Evolutionary conservation across 2,329 filamentous ascomycete genomes (phyloP).

Genomic region (Ceratocystiopsis sp.): DNA sequence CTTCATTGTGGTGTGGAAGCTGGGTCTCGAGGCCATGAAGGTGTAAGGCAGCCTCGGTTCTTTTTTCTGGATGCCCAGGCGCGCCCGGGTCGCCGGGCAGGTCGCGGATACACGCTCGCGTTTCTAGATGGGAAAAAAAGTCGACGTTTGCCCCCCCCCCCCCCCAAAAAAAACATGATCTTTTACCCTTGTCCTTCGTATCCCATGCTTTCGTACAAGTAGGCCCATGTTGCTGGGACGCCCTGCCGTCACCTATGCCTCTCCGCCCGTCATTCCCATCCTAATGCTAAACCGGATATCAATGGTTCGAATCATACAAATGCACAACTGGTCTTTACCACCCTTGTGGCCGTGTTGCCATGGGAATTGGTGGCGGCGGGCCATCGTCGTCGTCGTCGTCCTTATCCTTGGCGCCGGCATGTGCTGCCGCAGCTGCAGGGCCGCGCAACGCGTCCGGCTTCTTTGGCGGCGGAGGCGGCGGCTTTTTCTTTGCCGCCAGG

Average conservation of each 20-base stretch:
- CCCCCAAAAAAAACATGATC: no score
- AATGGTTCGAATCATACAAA: no score
- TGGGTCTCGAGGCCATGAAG: constrained; percentile 79
- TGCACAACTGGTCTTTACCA: constrained; percentile 2
- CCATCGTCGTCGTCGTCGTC: constrained; percentile 13
- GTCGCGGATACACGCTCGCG: no score
- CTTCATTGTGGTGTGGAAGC: constrained; percentile 85
- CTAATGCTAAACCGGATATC: no score
- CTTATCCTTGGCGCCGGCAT: constrained; percentile 7
- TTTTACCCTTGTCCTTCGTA: no score
- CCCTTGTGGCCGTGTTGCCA: constrained; percentile 28
- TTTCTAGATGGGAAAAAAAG: no score
- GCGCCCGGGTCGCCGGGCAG: no score
- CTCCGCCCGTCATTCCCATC: no score
- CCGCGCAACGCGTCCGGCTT: constrained; percentile 18
- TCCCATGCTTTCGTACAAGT: no score
- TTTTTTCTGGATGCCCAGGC: not conserved
- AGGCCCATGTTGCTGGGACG: no score
- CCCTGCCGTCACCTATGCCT: no score
- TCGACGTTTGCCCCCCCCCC: no score
- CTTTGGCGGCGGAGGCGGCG: constrained; percentile 31
- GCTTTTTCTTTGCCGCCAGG: constrained; percentile 32
- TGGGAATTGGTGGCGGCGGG: constrained; percentile 33
- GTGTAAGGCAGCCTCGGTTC: constrained; percentile 42
- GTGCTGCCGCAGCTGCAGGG: constrained; percentile 10